phyloP scores from a whole-genome alignment of 2,329 filamentous ascomycete species.

The Fusarium clavum region DNA sequence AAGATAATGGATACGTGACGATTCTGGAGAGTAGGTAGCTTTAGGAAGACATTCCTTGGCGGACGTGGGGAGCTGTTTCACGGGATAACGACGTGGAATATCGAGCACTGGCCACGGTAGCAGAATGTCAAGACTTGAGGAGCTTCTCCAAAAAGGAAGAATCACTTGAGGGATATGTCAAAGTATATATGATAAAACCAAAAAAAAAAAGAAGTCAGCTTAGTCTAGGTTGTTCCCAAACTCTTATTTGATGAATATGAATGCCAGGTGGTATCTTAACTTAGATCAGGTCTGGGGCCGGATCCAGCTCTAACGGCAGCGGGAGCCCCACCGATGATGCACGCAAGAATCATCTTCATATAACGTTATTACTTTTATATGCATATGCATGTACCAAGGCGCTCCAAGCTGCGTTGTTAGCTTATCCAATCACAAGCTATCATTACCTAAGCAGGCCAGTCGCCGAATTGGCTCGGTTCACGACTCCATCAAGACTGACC shows the following conservation, averaged over 20 bases:
- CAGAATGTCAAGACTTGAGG: background rate
- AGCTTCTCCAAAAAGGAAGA: background rate
- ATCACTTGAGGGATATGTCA: background rate
- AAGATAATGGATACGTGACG: background rate
- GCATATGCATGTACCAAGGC: background rate
- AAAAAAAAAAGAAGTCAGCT: background rate
- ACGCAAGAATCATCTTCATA: background rate
- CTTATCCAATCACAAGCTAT: conserved; percentile 29
- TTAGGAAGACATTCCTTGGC: conserved; percentile 16
- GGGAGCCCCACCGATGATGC: conserved; percentile 33
- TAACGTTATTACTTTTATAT: background rate
- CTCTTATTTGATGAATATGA: conserved; percentile 19
- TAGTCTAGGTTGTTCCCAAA: conserved; percentile 21
- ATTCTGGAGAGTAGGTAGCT: background rate
- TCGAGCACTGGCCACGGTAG: background rate
- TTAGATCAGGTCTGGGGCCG: conserved; percentile 3
- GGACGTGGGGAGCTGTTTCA: conserved; percentile 17
- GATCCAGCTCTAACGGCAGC: conserved; percentile 12
- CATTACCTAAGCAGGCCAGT: conserved; percentile 43
- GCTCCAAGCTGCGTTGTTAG: background rate
- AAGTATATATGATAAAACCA: background rate
- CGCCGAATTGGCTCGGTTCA: conserved; percentile 39
- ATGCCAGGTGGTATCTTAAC: conserved; percentile 38
- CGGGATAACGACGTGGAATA: background rate
- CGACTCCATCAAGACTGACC: conserved; percentile 33